Base-by-base conservation (phyloP, 331 rosid species). In the Telfairia occidentalis region DNA sequence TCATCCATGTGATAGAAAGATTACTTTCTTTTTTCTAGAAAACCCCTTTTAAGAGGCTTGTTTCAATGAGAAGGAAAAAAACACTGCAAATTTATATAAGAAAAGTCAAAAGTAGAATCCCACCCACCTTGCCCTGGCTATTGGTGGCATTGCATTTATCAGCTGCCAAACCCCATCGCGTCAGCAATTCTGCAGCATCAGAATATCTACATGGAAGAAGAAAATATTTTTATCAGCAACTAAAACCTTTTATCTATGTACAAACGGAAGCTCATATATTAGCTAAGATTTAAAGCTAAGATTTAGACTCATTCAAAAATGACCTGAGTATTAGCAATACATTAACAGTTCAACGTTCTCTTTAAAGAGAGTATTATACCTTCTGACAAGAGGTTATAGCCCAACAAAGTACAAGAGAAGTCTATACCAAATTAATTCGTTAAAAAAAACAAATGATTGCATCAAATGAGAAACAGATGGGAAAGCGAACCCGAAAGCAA, bases 71-170 rank as follows among this genome's bases (percentile, higher is more conserved):
- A 40, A 63, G 43, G 24, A 28, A 48, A 8, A n/a, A 11, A 0
- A 1, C n/a, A 18, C 57, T 7, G 61, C 43, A 75, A 32, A 75
- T 35, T 1, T 26, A 67, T 43, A 16, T 54, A 59, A 67, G 38
- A 34, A 43, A 55, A 30, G 42, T 45, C 19, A 61, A n/a, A 21
- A 64, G 42, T 13, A 60, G 53, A 29, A 58, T 67, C 13, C 53
- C 84, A 23, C 78, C 55, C 80, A 94, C 98, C 98, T 91, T 95
- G 87, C 85, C 84, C 61, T 94, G 97, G 84, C 96, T 91, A 77
- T 91, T 86, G 75, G 92, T 81, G 59, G 98, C 98, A 81, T 87
- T 90, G 82, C 90, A 86, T 73, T 91, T 88, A 84, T 95, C 97
- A 75, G 98, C 98, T 24, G 96, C 88, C 84, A 90, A 75, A 58